Base-by-base conservation (phyloP, 352 stramenopile species). In the Phytopythium ostracodes region DNA sequence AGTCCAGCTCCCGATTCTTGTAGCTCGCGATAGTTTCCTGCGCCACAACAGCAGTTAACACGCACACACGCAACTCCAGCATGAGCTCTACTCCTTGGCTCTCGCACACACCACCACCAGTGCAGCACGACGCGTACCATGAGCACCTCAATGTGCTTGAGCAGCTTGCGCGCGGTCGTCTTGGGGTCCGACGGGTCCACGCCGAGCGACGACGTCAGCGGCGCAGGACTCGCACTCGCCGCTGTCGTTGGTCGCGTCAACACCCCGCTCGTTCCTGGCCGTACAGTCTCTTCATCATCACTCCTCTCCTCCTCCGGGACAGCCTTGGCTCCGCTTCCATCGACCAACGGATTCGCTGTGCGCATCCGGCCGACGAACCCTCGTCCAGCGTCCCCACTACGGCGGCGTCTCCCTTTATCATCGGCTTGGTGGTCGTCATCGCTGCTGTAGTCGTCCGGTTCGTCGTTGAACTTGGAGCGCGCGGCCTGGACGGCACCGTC, bases 131-230 rank as follows among this genome's bases (percentile, higher is more conserved):
- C n/a, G 46, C 73, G 59, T 65, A 89, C 81, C 71, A 87, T 84
- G 8, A 94, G 67, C 22, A 88, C 60, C 68, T 94, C 83, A 43
- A 94, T 92, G 64, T 92, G 85, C 51, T 92, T 91, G 40, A 94
- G 76, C 24, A 94, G 56, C 57, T 92, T 92, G 8, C 83, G 79
- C 53, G 91, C 92, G 27, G 85, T 94, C 2, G 71, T 80, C 54
- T 92, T 90, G 4, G 85, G 85, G 53, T 94, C 85, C 6, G 85
- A 94, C 17, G 85, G 85, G 61, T 94, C 85, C 44, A 94, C 68
- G 5, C 71, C 70, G 25, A 89, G 77, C 8, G 77, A 80, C 2
- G 79, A 84, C 25, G 68, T 69, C 40, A 76, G 66, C 29, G 43
- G 70, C 7, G 59, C 58, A 2, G 29, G 29, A 33, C 29, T 7